Base-by-base conservation (phyloP, 345 rosid species). In the Bruguiera parviflora region DNA sequence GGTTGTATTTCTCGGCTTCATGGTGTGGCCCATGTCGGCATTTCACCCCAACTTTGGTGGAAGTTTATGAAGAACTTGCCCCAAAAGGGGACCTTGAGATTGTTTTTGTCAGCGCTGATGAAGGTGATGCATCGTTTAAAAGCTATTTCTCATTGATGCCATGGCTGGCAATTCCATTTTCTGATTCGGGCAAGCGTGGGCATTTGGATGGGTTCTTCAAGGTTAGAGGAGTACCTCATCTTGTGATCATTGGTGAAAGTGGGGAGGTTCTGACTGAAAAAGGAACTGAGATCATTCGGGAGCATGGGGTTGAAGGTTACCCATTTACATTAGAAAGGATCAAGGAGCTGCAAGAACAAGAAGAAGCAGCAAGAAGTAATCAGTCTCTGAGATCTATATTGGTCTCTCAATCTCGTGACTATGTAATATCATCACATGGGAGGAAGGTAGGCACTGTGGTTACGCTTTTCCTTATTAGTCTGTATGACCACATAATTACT, bases 81-180 rank as follows among this genome's bases (percentile, higher is more conserved):
- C 15, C 78, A 0, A 81, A 79, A 65, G 85, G 67, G 21, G 87
- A 84, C 64, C 79, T 90, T 32, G 96, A 92, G 89, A 60, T 84
- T 74, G 63, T 86, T 15, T 86, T 88, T 77, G 77, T 86, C 55
- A 82, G 96, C 0, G 84, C 84, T 0, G 93, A 92, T 65, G 62
- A 73, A 63, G 88, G 88, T 64, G 89, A 84, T 43, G 83, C 80
- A 64, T 77, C 92, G 0, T 90, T 90, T 68, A 63, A 43, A 0
- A 69, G 43, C n/a, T 92, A 92, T 70, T 86, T 92, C 78, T 74
- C 86, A 11, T 83, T 83, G 78, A 90, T 92, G 98, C 91, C 96
- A 0, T 92, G 98, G 96, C 92, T 90, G 25, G 91, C 96, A 6
- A 79, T 92, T 32, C 98, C 91, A 0, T 92, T 85, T 61, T 78